A percentile compares a stretch with the other conserved stretches of the same genome.
phyloP scores from a whole-genome alignment of 2,329 filamentous ascomycete species.

The Fusarium longipes region DNA sequence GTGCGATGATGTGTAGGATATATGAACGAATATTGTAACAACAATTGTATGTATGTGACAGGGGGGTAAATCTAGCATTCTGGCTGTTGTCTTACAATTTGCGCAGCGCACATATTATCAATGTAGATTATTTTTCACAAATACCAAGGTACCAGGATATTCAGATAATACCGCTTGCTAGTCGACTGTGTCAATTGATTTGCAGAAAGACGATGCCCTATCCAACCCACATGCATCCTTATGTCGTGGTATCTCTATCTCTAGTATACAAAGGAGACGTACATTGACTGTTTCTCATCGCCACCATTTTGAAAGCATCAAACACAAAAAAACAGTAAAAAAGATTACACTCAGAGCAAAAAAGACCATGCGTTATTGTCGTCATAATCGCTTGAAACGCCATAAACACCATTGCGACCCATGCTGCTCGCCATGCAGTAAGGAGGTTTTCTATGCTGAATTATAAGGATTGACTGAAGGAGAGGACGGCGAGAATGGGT shows the following conservation, averaged over 20 bases:
- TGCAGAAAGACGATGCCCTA: constrained; percentile 19
- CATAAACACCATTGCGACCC: constrained; percentile 32
- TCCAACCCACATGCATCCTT: constrained; percentile 30
- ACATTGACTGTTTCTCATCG: constrained; percentile 14
- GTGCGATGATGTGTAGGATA: constrained; percentile 33
- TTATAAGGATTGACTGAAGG: constrained; percentile 32
- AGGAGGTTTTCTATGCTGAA: constrained; percentile 25
- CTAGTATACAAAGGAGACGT: constrained; percentile 46
- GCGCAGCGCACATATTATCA: constrained; percentile 26
- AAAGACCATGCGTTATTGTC: constrained; percentile 37
- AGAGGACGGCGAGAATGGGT: constrained; percentile 36
- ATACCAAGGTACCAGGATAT: neutral
- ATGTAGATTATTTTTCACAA: constrained; percentile 32
- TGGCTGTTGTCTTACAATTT: constrained; percentile 8
- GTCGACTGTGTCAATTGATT: constrained; percentile 11
- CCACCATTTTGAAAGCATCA: constrained; percentile 36
- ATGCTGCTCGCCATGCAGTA: constrained; percentile 40
- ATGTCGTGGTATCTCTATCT: constrained; percentile 46
- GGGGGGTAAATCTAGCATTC: constrained; percentile 19
- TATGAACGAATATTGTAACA: constrained; percentile 39
- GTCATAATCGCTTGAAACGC: constrained; percentile 34
- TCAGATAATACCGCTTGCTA: neutral
- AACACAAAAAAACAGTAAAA: constrained; percentile 14
- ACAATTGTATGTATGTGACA: constrained; percentile 42
- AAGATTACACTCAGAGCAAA: constrained; percentile 32